Evolutionary conservation across 257 asterid species (phyloP), one percentile per base, ranked within the genome.

Genomic region (Linderniella brevidens): DNA sequence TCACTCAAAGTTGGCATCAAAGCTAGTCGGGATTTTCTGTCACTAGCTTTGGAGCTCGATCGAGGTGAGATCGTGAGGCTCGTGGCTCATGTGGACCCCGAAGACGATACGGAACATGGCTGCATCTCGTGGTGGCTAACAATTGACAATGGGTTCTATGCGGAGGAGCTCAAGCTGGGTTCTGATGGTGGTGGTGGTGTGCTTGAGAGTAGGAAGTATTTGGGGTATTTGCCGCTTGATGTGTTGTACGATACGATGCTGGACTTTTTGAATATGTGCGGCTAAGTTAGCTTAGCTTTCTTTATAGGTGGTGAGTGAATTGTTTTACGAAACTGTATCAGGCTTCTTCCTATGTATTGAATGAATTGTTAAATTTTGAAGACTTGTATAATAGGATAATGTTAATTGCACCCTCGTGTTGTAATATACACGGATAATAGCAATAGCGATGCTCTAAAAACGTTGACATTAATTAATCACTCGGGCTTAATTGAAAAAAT

Each of bases 41-140:
- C 92, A 10, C 69, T 90, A 61, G 79, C 92, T 6, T 79, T 90
- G 48, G 94, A 90, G 79, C 68, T 90, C 68, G 93, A 75, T 40
- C 82, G 71, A 65, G 94, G 98, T 0, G 94, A 85, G 57, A 52
- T 64, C 9, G 75, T 71, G 41, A 62, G 81, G 52, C 68, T 90
- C 43, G 83, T 77, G 72, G 83, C 96, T 29, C 94, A 85, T 42
- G 70, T 79, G 13, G 92, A 85, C 73, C 94, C 96, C 5, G 87
- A 81, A 32, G 81, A 81, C 63, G 19, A 72, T 41, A 60, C 67
- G 57, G 32, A 25, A 3, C 32, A 25, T 25, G 93, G 94, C n/a
- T 90, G 94, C 79, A 78, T 90, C 56, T 76, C 96, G 6, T 90
- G 98, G 96, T 90, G 96, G 96, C 65, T 90, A 56, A 76, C 66